Evolutionary conservation across 2,329 filamentous ascomycete species (phyloP), one percentile per base, ranked within the genome.

Genomic region (Periconia digitata): DNA sequence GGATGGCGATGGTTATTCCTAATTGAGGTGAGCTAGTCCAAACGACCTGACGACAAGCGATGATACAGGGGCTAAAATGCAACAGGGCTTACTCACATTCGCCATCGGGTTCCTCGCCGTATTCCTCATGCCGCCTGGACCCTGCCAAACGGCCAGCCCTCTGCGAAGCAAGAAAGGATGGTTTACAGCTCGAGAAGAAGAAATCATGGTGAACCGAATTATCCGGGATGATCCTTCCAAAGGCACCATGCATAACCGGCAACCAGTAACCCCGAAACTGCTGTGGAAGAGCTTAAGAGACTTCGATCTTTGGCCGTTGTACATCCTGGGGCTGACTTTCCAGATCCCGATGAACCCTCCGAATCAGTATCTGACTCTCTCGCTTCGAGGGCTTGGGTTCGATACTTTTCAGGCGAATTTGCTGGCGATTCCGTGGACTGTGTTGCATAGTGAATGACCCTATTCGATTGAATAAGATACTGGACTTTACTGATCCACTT

Each of bases 361-460:
- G 10, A 23, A 49, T 15, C 47, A 56, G 12, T 64, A 63, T 35
- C 50, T 63, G 6, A 63, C 62, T 0, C 49, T 64, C 8, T 50
- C 53, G 13, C 49, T 64, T 0, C 49, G 47, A 15, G 41, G 50
- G 0, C 35, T 60, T 4, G 62, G 62, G 1, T 64, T 64, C 44
- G 49, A 58, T 23, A 62, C 62, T 2, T 63, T 64, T 60, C 69
- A 81, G 13, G 76, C 82, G 1, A 87, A 86, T 58, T 63, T 87
- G 22, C 74, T 87, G 5, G 78, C 78, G 1, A 85, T 87, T n/a
- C 66, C 78, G 10, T 55, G 47, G 3, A 54, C 40, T 6, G 52
- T 49, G 6, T 5, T 54, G 6, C 55, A 59, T 22, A 56, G 54
- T 57, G 45, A 8, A 43, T 35, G 18, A n/a, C 17, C 16, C 18